phyloP scores from a whole-genome alignment of 345 rosid species.

The Clausena lansium region DNA sequence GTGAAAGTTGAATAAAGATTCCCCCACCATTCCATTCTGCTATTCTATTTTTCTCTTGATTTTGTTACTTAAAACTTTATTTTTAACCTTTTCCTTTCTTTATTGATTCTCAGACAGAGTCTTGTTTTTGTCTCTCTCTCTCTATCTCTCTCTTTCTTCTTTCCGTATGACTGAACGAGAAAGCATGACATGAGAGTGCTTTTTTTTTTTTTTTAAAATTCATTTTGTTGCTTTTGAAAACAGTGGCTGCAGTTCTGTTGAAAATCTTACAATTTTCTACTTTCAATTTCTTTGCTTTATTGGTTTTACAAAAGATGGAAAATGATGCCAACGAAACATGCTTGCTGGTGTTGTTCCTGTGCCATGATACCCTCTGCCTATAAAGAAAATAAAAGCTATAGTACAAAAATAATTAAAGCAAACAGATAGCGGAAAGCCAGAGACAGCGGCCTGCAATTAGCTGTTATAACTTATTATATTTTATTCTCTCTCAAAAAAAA shows the following conservation, averaged over 20 bases:
- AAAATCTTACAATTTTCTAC: slow-evolving; percentile 34
- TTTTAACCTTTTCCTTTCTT: slow-evolving; percentile 24
- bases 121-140: slow-evolving; percentile 8
- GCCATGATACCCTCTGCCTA: background rate
- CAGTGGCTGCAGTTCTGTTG: slow-evolving; percentile 32
- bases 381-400: background rate
- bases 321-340: slow-evolving; percentile 12
- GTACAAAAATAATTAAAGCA: background rate
- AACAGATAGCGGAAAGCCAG: slow-evolving; percentile 17
- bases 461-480: background rate
- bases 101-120: background rate
- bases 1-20: slow-evolving; percentile 38
- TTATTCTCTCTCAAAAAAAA: no score
- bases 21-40: slow-evolving; percentile 10
- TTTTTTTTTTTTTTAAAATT: background rate
- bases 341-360: background rate
- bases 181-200: slow-evolving; percentile 6
- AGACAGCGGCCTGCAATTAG: slow-evolving; percentile 1
- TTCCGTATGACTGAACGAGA: background rate
- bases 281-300: slow-evolving; percentile 27
- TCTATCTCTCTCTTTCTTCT: background rate
- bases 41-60: slow-evolving; percentile 12
- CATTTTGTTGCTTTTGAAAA: slow-evolving; percentile 35
- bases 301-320: slow-evolving; percentile 18
- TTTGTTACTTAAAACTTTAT: background rate